Evolutionary conservation across 495 filamentous ascomycete species (phyloP), one percentile per base, ranked within the genome.

Genomic region (Lentithecium fluviatile): DNA sequence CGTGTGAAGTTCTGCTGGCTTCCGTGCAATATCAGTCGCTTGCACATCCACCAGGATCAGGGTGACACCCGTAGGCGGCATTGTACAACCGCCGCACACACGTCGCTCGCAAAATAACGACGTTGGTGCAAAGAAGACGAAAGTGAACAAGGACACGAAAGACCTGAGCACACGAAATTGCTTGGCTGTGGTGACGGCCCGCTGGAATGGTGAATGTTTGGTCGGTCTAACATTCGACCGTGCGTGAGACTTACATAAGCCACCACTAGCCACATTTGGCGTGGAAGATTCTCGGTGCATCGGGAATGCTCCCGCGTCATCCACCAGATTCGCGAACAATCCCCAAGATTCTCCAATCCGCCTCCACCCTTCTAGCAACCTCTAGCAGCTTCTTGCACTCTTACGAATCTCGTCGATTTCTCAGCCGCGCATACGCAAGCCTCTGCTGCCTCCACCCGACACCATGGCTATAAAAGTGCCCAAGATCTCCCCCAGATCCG

Each of bases 401-500:
- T 60, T 59, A 49, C 40, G 13, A 40, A 65, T 13, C 42, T 12
- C 25, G 36, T 24, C 15, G 40, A 62, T 64, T 64, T 58, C 37
- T 37, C 24, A 64, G 32, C 60, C 19, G 45, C 32, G 46, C 13
- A 45, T 25, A 47, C 60, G 60, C 45, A 49, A 34, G 8, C 38
- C 1, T 2, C 36, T 48, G 56, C 43, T 60, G 62, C 55, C 56
- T 52, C 17, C 1, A 2, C 2, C 59, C 52, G 38, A 20, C 37
- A 45, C 48, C 29, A 59, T 60, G 62, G 43, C 29, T 65, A 65
- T 65, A 65, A 65, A 60, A 55, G 29, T 42, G 2, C 15, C 24
- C 29, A 6, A 23, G 19, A 34, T 17, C 11, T 23, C 34, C 21
- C 11, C 40, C 19, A 32, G 19, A 64, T 13, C 20, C 13, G 3